These are phyloP conservation scores for Candida multigemmis DNA, from an alignment of 805 yeast species.

Conservation along the genomic window DNA sequence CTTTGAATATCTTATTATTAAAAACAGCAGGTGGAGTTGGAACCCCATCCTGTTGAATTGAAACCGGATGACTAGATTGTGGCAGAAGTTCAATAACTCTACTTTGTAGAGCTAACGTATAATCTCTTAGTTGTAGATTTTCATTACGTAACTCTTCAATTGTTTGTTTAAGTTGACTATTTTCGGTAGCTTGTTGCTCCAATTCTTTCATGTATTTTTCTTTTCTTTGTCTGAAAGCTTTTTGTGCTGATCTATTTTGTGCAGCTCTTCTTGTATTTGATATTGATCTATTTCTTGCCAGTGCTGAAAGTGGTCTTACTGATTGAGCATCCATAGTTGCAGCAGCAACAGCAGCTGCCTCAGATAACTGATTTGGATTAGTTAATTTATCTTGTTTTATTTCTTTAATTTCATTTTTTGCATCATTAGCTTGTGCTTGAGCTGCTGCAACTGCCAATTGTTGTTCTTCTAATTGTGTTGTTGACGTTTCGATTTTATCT, in stretches of 20 bases:
- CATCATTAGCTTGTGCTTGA: no score
- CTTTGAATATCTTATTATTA: conserved; percentile 1
- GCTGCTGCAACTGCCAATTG: no score
- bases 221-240: conserved; percentile 80
- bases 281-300: conserved; percentile 23
- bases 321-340: conserved; percentile 2
- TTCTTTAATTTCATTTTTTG: no score
- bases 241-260: conserved; percentile 87
- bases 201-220: conserved; percentile 75
- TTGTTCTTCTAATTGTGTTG: no score
- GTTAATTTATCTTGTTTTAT: conserved; percentile 4
- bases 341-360: conserved; percentile 15
- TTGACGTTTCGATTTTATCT: no score
- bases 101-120: conserved; percentile 60
- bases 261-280: conserved; percentile 77
- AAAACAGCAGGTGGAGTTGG: conserved; percentile 2
- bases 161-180: conserved; percentile 52
- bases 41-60: not conserved
- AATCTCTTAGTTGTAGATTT: conserved; percentile 63
- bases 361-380: no score
- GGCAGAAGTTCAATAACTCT: conserved; percentile 45
- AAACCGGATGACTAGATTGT: conserved; percentile 4
- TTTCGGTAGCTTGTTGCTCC: conserved; percentile 60
- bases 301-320: not conserved
- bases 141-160: conserved; percentile 63